Percentiles rank a stretch among this genome's conserved stretches.
phyloP scores from a whole-genome alignment of 495 filamentous ascomycete species.

The Daldinia concentrica region DNA sequence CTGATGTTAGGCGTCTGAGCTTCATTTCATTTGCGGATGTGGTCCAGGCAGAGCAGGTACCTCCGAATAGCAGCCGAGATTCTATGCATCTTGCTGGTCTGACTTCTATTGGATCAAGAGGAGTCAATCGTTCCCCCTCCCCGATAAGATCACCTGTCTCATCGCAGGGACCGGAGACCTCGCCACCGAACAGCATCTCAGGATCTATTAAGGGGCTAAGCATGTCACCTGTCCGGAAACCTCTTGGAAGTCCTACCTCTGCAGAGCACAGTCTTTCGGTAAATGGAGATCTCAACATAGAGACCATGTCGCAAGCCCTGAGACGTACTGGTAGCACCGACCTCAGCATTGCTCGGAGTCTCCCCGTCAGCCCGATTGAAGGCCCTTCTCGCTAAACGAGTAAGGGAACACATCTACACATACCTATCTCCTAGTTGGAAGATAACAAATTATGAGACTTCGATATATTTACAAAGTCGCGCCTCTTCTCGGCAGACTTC shows the following conservation, averaged over 20 bases:
- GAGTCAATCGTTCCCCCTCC: constrained; percentile 73
- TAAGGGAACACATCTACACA: neutral
- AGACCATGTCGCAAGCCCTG: constrained; percentile 91
- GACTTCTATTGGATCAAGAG: constrained; percentile 59
- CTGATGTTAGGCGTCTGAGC: constrained; percentile 81
- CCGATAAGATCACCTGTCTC: constrained; percentile 76
- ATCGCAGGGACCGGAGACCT: constrained; percentile 67
- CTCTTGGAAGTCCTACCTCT: constrained; percentile 60
- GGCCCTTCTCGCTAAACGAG: constrained; percentile 39
- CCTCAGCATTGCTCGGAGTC: constrained; percentile 68
- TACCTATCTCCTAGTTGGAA: neutral
- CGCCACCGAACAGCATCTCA: constrained; percentile 73
- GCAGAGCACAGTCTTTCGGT: constrained; percentile 46
- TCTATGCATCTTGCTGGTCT: constrained; percentile 67
- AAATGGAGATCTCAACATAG: constrained; percentile 79
- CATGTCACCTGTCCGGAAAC: constrained; percentile 63
- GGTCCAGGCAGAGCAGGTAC: constrained; percentile 83
- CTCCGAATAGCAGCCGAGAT: constrained; percentile 64
- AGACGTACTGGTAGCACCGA: constrained; percentile 84
- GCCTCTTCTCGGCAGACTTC: constrained; percentile 4
- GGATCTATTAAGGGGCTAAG: constrained; percentile 73
- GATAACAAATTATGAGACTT: constrained; percentile 8
- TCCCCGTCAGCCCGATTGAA: constrained; percentile 67
- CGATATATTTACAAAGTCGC: constrained; percentile 26
- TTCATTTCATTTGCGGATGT: constrained; percentile 97